These are phyloP conservation scores for Trichoderma sp. DNA, from an alignment of 2,329 filamentous ascomycete species.

Conservation along the genomic window DNA sequence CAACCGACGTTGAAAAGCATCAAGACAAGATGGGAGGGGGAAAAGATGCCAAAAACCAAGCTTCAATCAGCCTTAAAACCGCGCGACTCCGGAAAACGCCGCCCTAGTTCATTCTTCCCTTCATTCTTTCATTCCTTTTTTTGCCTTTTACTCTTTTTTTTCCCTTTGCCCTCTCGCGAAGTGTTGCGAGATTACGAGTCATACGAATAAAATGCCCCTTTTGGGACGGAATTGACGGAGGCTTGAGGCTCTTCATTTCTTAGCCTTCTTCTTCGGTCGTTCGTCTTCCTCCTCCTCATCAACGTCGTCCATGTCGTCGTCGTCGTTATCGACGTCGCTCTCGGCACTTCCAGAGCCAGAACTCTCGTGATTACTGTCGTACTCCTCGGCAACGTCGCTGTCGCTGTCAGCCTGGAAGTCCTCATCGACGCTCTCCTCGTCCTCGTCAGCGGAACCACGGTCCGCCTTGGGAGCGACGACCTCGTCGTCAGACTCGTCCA, in stretches of 20 bases:
- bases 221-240: background rate
- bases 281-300: constrained; percentile 38
- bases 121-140: background rate
- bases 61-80: background rate
- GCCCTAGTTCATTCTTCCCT: background rate
- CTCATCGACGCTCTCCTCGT: constrained; percentile 91
- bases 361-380: constrained; percentile 86
- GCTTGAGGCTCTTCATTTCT: background rate
- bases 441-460: constrained; percentile 90
- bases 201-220: background rate
- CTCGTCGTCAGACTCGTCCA: constrained; percentile 81
- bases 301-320: constrained; percentile 39
- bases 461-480: constrained; percentile 67
- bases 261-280: constrained; percentile 44
- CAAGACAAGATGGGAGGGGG: background rate
- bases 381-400: constrained; percentile 95
- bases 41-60: background rate
- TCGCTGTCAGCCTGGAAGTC: constrained; percentile 93
- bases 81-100: constrained; percentile 4
- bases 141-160: background rate
- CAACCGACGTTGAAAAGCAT: background rate
- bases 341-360: constrained; percentile 65
- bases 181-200: background rate
- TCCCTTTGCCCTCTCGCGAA: background rate
- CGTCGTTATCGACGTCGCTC: constrained; percentile 47